Evolutionary conservation across 306 rosid species (phyloP), one percentile per base, ranked within the genome.

Genomic region (Cucurbita argyrosperma): DNA sequence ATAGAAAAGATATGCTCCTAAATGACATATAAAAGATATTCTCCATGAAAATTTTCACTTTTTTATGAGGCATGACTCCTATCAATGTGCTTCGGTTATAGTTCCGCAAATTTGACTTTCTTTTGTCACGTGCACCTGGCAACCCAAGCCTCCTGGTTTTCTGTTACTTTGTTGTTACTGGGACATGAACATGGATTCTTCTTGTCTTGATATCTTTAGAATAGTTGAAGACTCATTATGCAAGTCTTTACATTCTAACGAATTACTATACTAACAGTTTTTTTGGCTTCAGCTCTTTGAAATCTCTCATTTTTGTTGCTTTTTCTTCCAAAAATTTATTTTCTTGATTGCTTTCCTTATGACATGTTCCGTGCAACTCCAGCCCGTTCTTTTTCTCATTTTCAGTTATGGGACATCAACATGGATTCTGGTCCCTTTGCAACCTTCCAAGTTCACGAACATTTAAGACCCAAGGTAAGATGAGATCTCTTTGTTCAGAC

Each of bases 391-490:
- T 56, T 72, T 42, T 39, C 52, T 73, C 42, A 6, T 75, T 82
- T 43, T 78, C 96, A 95, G 99, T 84, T 95, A 81, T 95, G 99
- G 99, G 99, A 95, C 86, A 91, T 95, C 79, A 91, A 95, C 71
- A 95, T 95, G 99, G 99, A 95, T 87, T 88, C 99, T 52, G 96
- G 97, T 71, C 99, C 99, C 0, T 96, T 95, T 64, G 40, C 92
- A n/a, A 87, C 99, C 66, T 95, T 88, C 88, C 92, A 87, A 82
- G 99, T 91, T 81, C 99, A 95, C 35, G 99, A 95, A 84, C 80
- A 91, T 79, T 79, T 95, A 76, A 91, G 99, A 84, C 99, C 99
- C 37, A 95, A 84, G 97, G 99, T 95, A 69, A 82, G 96, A 70
- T 95, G 68, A 82, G 96, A 70, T 80, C 82, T 66, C 74, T 56